Evolutionary conservation across 768 basidiomycete genomes (phyloP).

Genomic region (Russula lepida): DNA sequence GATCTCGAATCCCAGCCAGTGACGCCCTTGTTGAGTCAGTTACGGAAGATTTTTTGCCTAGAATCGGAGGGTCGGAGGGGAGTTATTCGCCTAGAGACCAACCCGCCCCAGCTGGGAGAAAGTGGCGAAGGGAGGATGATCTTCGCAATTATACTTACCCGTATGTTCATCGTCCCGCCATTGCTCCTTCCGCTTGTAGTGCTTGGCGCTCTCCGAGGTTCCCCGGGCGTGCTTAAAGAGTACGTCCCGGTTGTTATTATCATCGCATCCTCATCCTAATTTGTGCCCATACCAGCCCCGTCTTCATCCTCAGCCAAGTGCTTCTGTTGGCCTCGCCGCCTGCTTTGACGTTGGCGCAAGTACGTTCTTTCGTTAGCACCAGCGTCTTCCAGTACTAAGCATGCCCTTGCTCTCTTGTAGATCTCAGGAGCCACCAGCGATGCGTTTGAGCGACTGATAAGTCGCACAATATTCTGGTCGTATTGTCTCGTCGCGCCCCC

Average conservation of each 20-base stretch:
- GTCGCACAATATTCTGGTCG: conserved; percentile 86
- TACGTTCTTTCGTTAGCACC: conserved; percentile 14
- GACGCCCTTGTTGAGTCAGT: conserved; percentile 34
- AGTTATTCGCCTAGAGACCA: conserved; percentile 35
- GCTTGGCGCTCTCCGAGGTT: conserved; percentile 46
- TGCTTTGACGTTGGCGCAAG: conserved; percentile 60
- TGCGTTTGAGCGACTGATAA: conserved; percentile 85
- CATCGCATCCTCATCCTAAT: neutral
- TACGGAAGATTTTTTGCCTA: conserved; percentile 37
- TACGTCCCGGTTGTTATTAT: conserved; percentile 34
- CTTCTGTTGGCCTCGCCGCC: conserved; percentile 78
- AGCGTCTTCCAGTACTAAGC: conserved; percentile 22
- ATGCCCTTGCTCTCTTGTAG: conserved; percentile 26
- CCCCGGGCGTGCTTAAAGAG: conserved; percentile 65
- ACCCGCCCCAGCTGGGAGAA: conserved; percentile 24
- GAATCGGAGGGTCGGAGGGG: conserved; percentile 41
- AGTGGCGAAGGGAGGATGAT: conserved; percentile 75
- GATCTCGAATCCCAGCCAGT: conserved; percentile 9
- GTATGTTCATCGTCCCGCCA: conserved; percentile 82
- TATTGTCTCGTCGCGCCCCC: conserved; percentile 86
- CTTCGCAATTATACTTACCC: conserved; percentile 63
- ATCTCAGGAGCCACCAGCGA: conserved; percentile 81
- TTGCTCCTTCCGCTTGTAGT: conserved; percentile 71
- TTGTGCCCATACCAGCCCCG: conserved; percentile 43
- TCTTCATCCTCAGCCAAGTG: conserved; percentile 79